Conservation (phyloP, 768 basidiomycete genomes). For the Trametopsis cervina region DNA sequence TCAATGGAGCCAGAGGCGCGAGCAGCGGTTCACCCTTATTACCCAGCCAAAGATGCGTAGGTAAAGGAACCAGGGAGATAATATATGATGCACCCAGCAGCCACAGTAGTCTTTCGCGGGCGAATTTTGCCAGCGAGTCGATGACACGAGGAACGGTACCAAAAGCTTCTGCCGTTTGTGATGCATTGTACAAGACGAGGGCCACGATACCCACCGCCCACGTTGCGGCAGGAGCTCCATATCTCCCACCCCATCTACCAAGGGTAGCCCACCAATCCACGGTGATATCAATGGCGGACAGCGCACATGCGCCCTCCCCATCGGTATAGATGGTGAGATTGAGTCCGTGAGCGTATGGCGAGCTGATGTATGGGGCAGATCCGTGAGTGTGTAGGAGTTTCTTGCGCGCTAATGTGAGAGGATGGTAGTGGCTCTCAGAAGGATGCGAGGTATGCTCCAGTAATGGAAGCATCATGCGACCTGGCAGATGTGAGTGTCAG, state of each 20-base stretch:
- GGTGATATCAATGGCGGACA: constrained; percentile 37
- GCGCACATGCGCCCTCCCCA: constrained; percentile 41
- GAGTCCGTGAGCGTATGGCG: constrained; percentile 30
- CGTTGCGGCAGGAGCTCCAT: constrained; percentile 59
- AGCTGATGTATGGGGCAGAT: constrained; percentile 54
- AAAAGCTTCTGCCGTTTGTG: constrained; percentile 27
- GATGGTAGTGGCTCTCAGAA: constrained; percentile 64
- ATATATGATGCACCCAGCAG: constrained; percentile 38
- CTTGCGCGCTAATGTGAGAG: constrained; percentile 34
- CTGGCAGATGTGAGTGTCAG: constrained; percentile 35
- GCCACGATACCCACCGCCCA: constrained; percentile 74
- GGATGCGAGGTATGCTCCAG: constrained; percentile 53
- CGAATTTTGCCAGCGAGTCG: constrained; percentile 44
- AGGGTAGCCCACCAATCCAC: constrained; percentile 69
- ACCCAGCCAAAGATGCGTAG: constrained; percentile 51
- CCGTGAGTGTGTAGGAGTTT: constrained; percentile 65
- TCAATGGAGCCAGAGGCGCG: constrained; percentile 44
- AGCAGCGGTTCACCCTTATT: constrained; percentile 44
- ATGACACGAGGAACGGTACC: constrained; percentile 38
- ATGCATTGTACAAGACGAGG: constrained; percentile 47
- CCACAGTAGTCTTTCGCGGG: constrained; percentile 29
- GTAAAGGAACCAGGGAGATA: constrained; percentile 50
- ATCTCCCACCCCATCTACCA: constrained; percentile 67
- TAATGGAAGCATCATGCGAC: constrained; percentile 53
- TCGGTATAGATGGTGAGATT: constrained; percentile 55